Conservation (phyloP, 164 flowering plant genomes). For the Santalum album region DNA sequence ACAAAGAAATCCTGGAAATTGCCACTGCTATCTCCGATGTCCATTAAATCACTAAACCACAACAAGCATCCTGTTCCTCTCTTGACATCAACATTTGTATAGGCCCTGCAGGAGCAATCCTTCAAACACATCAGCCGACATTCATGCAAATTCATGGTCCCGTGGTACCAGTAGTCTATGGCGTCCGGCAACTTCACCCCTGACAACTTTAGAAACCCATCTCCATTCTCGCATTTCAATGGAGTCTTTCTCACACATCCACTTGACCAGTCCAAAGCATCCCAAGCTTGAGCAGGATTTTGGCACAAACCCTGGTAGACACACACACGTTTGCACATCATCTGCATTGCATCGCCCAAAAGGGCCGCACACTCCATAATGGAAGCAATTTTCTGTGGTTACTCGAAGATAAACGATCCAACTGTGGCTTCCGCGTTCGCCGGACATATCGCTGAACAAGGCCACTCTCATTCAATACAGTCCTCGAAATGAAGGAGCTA, state of each 20-base stretch:
- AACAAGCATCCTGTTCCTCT: constrained; percentile 14
- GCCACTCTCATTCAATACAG: constrained; percentile 8
- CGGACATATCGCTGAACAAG: constrained; percentile 2
- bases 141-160: constrained; percentile 16
- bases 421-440: not conserved
- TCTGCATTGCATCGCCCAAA: constrained; percentile 3
- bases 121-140: constrained; percentile 16
- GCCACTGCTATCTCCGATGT: constrained; percentile 6
- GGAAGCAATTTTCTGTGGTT: constrained; percentile 7
- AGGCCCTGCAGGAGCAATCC: constrained; percentile 32
- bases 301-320: constrained; percentile 12
- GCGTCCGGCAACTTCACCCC: constrained; percentile 21
- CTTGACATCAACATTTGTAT: constrained; percentile 4
- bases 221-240: constrained; percentile 8
- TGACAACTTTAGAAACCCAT: constrained; percentile 8
- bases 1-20: constrained; percentile 9
- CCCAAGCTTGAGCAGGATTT: not conserved
- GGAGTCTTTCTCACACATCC: constrained; percentile 14
- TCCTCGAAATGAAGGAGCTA: constrained; percentile 8
- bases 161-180: constrained; percentile 5
- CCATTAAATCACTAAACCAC: constrained; percentile 15
- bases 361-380: constrained; percentile 1
- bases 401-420: constrained; percentile 6
- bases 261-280: constrained; percentile 3
- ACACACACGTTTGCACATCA: not conserved